A percentile compares a stretch with the other conserved stretches of the same genome.
These are phyloP conservation scores for Dryas alaskensis DNA, from an alignment of 306 rosid genomes.

Conservation along the genomic window DNA sequence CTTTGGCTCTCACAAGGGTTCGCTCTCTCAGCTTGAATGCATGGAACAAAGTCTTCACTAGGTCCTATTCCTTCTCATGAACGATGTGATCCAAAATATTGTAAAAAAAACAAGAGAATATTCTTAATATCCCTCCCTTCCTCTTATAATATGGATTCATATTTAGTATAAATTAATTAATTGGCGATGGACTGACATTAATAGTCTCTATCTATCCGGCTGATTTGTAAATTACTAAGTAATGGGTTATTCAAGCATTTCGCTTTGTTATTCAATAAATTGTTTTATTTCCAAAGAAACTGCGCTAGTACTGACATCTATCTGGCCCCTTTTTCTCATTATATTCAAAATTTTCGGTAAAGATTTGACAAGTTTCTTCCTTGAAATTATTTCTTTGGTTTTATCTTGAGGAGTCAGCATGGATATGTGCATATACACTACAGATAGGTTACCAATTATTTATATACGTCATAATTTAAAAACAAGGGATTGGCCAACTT, in stretches of 20 bases:
- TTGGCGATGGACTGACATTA: background rate
- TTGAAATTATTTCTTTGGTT: background rate
- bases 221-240: no score
- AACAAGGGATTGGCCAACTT: no score
- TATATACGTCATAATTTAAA: no score
- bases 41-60: slow-evolving; percentile 59
- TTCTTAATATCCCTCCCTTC: background rate
- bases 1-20: slow-evolving; percentile 56
- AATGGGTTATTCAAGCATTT: no score
- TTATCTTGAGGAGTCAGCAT: background rate
- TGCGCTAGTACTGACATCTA: no score
- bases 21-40: slow-evolving; percentile 73
- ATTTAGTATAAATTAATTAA: background rate
- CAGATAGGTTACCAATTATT: no score
- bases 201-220: no score
- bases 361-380: background rate
- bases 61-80: slow-evolving; percentile 59
- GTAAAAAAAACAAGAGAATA: background rate
- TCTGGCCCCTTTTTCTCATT: no score
- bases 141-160: background rate
- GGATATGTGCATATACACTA: background rate
- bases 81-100: background rate
- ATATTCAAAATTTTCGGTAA: no score
- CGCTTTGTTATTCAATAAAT: no score
- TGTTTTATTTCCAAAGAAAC: no score